Percentiles rank a stretch among this genome's conserved stretches.
Conservation (phyloP, 108 stramenopile species). For the Cyclotella baltica region DNA sequence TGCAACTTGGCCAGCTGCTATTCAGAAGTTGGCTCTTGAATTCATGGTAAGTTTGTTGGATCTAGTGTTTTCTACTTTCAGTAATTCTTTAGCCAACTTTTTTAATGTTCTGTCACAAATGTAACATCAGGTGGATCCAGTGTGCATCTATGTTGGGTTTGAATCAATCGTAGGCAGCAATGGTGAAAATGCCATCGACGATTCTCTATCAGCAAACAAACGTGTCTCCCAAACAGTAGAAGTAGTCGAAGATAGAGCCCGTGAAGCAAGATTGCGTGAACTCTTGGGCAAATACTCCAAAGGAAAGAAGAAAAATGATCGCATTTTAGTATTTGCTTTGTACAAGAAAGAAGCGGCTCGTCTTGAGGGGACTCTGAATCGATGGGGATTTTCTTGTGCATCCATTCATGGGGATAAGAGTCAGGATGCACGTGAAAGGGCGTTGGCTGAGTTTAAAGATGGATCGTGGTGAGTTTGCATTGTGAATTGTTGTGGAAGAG, state of each 20-base stretch:
- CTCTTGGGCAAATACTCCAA: constrained; percentile 81
- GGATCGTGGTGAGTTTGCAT: constrained; percentile 43
- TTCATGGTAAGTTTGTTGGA: constrained; percentile 57
- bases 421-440: constrained; percentile 90
- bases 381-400: constrained; percentile 72
- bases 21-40: constrained; percentile 92
- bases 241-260: constrained; percentile 91
- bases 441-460: constrained; percentile 92
- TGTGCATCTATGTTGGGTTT: constrained; percentile 91
- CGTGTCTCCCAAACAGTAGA: constrained; percentile 94
- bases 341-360: constrained; percentile 98
- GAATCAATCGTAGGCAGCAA: constrained; percentile 81
- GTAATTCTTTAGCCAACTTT: not conserved
- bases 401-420: constrained; percentile 98
- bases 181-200: constrained; percentile 76
- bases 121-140: constrained; percentile 60
- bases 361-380: constrained; percentile 80
- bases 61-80: not conserved
- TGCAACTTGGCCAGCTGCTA: constrained; percentile 97
- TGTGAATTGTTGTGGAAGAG: not conserved
- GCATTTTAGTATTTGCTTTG: constrained; percentile 93
- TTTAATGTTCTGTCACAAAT: not conserved
- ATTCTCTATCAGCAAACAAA: constrained; percentile 94
- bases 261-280: constrained; percentile 82
- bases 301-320: constrained; percentile 65